A percentile compares a stretch with the other conserved stretches of the same genome.
Conservation (phyloP, 768 basidiomycete genomes). For the Hortiboletus campestris region DNA sequence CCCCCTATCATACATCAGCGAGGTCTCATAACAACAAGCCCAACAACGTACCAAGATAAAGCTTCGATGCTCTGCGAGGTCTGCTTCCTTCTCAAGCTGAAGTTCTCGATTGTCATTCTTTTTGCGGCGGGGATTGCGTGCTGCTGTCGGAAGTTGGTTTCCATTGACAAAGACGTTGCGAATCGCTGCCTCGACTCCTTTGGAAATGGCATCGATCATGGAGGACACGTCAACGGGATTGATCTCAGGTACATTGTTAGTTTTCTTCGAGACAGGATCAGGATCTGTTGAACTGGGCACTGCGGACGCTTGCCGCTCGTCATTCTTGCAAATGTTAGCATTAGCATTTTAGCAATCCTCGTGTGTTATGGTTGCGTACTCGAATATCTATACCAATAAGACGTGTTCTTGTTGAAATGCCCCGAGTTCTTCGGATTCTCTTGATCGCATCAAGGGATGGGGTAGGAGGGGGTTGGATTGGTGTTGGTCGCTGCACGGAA, state of each 20-base stretch:
- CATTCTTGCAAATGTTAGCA: neutral
- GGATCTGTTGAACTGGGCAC: neutral
- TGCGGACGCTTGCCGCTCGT: neutral
- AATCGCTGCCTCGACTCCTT: neutral
- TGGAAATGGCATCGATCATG: neutral
- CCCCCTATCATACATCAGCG: too few species aligned
- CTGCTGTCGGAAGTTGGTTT: neutral
- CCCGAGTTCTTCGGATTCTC: neutral
- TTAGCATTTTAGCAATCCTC: neutral
- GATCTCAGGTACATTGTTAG: neutral
- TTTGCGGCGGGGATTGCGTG: neutral
- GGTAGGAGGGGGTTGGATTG: neutral
- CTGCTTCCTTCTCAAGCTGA: too few species aligned
- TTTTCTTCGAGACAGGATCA: neutral
- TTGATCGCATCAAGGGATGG: neutral
- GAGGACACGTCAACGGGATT: neutral
- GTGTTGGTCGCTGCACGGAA: neutral
- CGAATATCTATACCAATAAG: neutral
- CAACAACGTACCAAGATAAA: too few species aligned
- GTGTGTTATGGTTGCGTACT: neutral
- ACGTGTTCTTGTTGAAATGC: neutral
- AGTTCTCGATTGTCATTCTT: too few species aligned
- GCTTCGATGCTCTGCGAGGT: too few species aligned
- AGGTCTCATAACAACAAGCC: too few species aligned
- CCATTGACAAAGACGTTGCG: neutral